These are phyloP conservation scores for Coniophora puteana DNA, from an alignment of 1,284 basidiomycete species.

Conservation along the genomic window DNA sequence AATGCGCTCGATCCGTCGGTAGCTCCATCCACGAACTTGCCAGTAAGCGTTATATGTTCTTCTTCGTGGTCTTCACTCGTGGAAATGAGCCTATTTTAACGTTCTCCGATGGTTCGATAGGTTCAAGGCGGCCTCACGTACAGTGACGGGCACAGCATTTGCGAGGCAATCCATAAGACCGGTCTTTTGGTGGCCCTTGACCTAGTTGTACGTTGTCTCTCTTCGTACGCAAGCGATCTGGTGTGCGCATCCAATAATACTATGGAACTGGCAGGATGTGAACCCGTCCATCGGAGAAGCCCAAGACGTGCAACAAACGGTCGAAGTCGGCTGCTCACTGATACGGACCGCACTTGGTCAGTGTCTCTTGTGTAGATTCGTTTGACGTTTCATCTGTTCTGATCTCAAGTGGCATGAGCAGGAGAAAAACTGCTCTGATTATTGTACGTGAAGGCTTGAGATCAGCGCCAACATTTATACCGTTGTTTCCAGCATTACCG, in stretches of 20 bases:
- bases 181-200: slow-evolving; percentile 90
- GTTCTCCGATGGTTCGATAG: too few relatives aligned
- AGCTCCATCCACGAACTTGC: slow-evolving; percentile 94
- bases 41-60: too few relatives aligned
- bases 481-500: too few relatives aligned
- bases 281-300: slow-evolving; percentile 86
- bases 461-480: too few relatives aligned
- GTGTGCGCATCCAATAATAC: neutral
- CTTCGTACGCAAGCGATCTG: too few relatives aligned
- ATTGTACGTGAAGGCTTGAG: too few relatives aligned
- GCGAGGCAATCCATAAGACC: slow-evolving; percentile 92
- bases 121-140: slow-evolving; percentile 96
- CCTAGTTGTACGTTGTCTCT: slow-evolving; percentile 66
- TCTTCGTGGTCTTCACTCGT: too few relatives aligned
- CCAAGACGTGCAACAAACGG: slow-evolving; percentile 79
- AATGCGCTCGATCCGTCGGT: slow-evolving; percentile 93
- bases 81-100: too few relatives aligned
- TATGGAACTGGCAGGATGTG: slow-evolving; percentile 71
- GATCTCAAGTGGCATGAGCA: too few relatives aligned
- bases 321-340: slow-evolving; percentile 92
- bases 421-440: too few relatives aligned
- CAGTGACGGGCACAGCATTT: slow-evolving; percentile 96
- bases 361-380: too few relatives aligned
- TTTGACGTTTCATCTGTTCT: too few relatives aligned
- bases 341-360: slow-evolving; percentile 90